Percentiles rank a stretch among this genome's conserved stretches.
phyloP scores from a whole-genome alignment of 257 asterid species.

The Datura wrightii region DNA sequence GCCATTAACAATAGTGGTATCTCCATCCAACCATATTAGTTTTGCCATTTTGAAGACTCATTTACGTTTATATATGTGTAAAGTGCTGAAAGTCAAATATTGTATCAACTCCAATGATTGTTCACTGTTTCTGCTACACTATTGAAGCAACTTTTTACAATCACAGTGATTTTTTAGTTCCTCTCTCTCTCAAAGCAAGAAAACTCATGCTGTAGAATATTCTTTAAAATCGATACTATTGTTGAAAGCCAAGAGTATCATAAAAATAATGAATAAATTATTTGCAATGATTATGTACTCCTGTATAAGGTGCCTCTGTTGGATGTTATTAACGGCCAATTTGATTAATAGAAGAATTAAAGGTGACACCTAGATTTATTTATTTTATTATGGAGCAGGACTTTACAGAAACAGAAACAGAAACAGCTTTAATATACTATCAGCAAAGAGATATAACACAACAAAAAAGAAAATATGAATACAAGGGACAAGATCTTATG shows the following conservation, averaged over 20 bases:
- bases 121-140: not conserved
- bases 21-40: conserved; percentile 10
- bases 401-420: conserved; percentile 16
- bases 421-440: not conserved
- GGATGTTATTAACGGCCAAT: not conserved
- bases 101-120: not conserved
- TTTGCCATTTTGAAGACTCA: not conserved
- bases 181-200: not conserved
- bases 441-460: not conserved
- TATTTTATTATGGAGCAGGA: not conserved
- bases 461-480: not conserved
- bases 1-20: not conserved
- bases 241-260: not conserved
- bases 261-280: not conserved
- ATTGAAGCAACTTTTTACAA: not conserved
- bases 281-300: not conserved
- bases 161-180: not conserved
- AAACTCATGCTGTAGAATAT: conserved; percentile 15
- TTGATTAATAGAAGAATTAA: not conserved
- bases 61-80: not conserved
- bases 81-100: not conserved
- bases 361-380: not conserved
- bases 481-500: conserved; percentile 16
- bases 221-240: not conserved
- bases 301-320: not conserved